Evolutionary conservation across 2,329 filamentous ascomycete genomes (phyloP).

Genomic region (Cryphonectria naterciae): DNA sequence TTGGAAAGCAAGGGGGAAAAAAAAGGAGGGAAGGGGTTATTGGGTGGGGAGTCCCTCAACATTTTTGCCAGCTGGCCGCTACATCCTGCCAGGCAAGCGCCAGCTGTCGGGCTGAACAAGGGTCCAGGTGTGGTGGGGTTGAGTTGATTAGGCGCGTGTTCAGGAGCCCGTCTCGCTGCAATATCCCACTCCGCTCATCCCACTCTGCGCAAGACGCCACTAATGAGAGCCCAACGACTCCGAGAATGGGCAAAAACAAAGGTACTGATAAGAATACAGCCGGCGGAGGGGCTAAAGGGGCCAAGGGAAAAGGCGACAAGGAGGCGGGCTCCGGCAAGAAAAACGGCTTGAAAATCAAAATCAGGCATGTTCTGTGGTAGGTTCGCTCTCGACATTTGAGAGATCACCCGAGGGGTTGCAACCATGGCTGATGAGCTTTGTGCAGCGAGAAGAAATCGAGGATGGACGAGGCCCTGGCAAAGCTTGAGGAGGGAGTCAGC

Average conservation of each 20-base stretch:
- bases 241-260: conserved; percentile 44
- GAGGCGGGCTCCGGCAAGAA: conserved; percentile 43
- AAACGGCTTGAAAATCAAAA: conserved; percentile 71
- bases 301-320: conserved; percentile 32
- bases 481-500: conserved; percentile 67
- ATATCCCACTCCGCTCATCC: neutral
- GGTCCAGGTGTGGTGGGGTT: conserved; percentile 1
- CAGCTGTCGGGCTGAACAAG: neutral
- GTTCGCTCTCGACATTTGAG: conserved; percentile 36
- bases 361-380: conserved; percentile 66
- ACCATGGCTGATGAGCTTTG: neutral
- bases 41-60: too few relatives aligned
- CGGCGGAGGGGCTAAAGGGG: conserved; percentile 35
- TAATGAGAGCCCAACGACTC: neutral
- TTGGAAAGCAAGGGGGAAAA: neutral
- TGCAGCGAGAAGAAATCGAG: conserved; percentile 76
- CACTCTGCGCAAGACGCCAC: neutral
- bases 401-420: neutral
- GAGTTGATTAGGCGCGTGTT: neutral
- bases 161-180: neutral
- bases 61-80: neutral
- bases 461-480: conserved; percentile 75
- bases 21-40: neutral
- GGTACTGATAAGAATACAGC: conserved; percentile 30
- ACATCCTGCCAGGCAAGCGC: neutral